phyloP scores from a whole-genome alignment of 352 stramenopile genomes.

The Thalassiosira exigua region DNA sequence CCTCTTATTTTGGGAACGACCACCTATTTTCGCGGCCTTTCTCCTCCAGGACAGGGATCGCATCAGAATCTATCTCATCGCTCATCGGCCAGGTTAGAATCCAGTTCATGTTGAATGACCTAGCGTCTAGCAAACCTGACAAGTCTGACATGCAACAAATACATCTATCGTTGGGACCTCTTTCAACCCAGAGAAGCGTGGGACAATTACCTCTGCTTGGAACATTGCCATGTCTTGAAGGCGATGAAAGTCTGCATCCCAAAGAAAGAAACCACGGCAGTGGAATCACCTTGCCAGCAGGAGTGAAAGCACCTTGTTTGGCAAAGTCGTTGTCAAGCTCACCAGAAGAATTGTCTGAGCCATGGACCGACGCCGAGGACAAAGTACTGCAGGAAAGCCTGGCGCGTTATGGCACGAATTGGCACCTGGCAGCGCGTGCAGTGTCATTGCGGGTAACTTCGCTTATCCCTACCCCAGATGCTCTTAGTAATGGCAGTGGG shows the following conservation, averaged over 20 bases:
- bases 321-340: constrained; percentile 22
- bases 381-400: constrained; percentile 53
- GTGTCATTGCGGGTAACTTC: constrained; percentile 20
- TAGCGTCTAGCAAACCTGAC: constrained; percentile 16
- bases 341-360: constrained; percentile 39
- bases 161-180: no score
- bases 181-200: no score
- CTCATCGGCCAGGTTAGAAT: constrained; percentile 24
- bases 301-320: constrained; percentile 62
- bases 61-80: constrained; percentile 25
- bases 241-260: no score
- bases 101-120: constrained; percentile 37
- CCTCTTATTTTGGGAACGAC: constrained; percentile 37
- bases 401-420: constrained; percentile 72
- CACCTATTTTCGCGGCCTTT: constrained; percentile 17
- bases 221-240: constrained; percentile 39
- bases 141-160: no score
- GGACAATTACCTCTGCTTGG: constrained; percentile 62
- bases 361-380: constrained; percentile 68
- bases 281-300: constrained; percentile 73
- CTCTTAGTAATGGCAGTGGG: no score
- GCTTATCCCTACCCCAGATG: neutral
- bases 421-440: constrained; percentile 58
- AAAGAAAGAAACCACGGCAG: constrained; percentile 38
- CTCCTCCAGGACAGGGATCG: constrained; percentile 20